A percentile compares a stretch with the other conserved stretches of the same genome.
Evolutionary conservation across 768 basidiomycete species (phyloP).

Genomic region (Boletellus emodensis): DNA sequence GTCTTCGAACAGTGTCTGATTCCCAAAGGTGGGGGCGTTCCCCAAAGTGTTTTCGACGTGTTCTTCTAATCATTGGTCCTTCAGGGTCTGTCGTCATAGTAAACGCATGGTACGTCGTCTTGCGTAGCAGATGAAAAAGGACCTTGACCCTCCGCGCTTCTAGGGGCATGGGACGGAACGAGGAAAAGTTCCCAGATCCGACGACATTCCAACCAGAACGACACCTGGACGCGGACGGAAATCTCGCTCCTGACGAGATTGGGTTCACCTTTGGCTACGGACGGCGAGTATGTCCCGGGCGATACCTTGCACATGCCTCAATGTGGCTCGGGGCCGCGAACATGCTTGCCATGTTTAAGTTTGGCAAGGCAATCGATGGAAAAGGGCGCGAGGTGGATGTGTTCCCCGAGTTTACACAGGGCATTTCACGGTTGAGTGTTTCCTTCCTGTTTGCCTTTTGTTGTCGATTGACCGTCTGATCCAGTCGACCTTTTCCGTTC

Average conservation of each 20-base stretch:
- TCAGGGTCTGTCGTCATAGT: conserved; percentile 20
- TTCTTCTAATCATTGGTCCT: background rate
- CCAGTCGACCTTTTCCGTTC: conserved; percentile 18
- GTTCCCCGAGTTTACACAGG: conserved; percentile 16
- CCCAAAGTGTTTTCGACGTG: background rate
- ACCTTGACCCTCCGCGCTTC: background rate
- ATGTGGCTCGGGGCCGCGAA: conserved; percentile 17
- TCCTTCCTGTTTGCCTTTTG: background rate
- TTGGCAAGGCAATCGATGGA: conserved; percentile 18
- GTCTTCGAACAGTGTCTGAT: conserved; percentile 45
- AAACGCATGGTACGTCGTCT: conserved; percentile 16
- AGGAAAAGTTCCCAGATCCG: conserved; percentile 27
- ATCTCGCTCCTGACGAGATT: conserved; percentile 18
- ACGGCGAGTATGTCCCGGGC: conserved; percentile 22
- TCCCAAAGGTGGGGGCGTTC: conserved; percentile 40
- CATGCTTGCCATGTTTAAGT: conserved; percentile 20
- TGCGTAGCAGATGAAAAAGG: background rate
- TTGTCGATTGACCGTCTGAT: background rate
- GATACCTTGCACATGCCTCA: conserved; percentile 14
- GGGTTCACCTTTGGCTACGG: conserved; percentile 34
- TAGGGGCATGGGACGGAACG: conserved; percentile 24
- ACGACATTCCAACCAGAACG: conserved; percentile 33
- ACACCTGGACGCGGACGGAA: conserved; percentile 21
- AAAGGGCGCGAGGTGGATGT: conserved; percentile 21
- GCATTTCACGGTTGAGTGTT: conserved; percentile 15